Conservation (phyloP, 495 filamentous ascomycete genomes). For the Apodospora peruviana region DNA sequence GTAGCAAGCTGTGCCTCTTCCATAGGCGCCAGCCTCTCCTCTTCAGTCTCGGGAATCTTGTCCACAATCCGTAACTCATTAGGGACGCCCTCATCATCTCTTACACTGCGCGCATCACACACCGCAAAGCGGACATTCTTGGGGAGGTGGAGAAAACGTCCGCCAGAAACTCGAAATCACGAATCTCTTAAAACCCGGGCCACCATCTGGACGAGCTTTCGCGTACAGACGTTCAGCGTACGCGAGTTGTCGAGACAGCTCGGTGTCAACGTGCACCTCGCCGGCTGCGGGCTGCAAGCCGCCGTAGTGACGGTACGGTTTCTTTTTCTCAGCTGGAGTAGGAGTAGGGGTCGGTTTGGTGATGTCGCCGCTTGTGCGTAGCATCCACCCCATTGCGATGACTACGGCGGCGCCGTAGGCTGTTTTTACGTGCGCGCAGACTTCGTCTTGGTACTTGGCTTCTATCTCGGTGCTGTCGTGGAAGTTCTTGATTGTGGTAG, state of each 20-base stretch:
- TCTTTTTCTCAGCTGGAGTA: neutral
- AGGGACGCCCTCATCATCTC: slow-evolving; percentile 10
- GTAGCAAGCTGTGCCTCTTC: slow-evolving; percentile 12
- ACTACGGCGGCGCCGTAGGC: slow-evolving; percentile 8
- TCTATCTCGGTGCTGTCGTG: slow-evolving; percentile 8
- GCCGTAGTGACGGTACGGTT: slow-evolving; percentile 13
- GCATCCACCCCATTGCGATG: slow-evolving; percentile 9
- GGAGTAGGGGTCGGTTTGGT: neutral
- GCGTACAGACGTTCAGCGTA: slow-evolving; percentile 3
- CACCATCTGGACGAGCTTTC: neutral
- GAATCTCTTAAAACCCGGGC: slow-evolving; percentile 12
- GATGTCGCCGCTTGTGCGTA: slow-evolving; percentile 11
- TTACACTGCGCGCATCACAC: slow-evolving; percentile 8
- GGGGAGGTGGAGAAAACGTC: slow-evolving; percentile 6
- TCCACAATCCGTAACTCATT: slow-evolving; percentile 15
- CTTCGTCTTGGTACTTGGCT: slow-evolving; percentile 7
- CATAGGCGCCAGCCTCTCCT: slow-evolving; percentile 4
- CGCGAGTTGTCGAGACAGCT: slow-evolving; percentile 6
- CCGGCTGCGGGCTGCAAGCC: slow-evolving; percentile 10
- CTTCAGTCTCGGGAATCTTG: slow-evolving; percentile 9
- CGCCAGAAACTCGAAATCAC: slow-evolving; percentile 12
- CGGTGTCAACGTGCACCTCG: slow-evolving; percentile 15
- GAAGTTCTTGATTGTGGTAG: slow-evolving; percentile 5
- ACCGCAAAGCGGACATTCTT: slow-evolving; percentile 10
- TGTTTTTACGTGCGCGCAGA: slow-evolving; percentile 1